Conservation (phyloP, 768 basidiomycete species). For the Leccinum subtestaceum region DNA sequence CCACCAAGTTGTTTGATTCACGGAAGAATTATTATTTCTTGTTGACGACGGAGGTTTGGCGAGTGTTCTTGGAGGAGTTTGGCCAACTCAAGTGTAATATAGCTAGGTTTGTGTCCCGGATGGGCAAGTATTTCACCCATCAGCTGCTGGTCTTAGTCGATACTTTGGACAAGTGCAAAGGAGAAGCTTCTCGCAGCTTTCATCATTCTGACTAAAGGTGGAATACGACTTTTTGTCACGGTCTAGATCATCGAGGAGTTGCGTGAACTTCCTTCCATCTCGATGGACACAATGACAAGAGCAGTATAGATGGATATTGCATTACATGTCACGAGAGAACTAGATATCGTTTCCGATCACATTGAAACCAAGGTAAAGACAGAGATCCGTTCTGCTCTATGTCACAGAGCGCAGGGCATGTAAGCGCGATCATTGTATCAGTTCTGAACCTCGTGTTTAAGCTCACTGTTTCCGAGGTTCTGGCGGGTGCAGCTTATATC, state of each 20-base stretch:
- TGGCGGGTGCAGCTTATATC: constrained; percentile 23
- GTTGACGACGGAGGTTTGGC: constrained; percentile 10
- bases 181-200: constrained; percentile 9
- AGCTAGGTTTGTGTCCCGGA: neutral
- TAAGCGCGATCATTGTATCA: constrained; percentile 1
- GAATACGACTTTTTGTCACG: constrained; percentile 15
- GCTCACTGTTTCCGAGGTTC: constrained; percentile 14
- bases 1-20: constrained; percentile 5
- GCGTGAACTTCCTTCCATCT: constrained; percentile 1
- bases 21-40: constrained; percentile 5
- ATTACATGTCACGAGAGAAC: constrained; percentile 12
- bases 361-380: neutral
- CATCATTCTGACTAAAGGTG: neutral
- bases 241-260: constrained; percentile 11
- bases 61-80: neutral
- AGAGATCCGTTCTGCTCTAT: constrained; percentile 7
- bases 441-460: neutral
- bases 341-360: constrained; percentile 5
- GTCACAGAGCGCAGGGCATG: constrained; percentile 20
- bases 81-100: neutral
- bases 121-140: neutral
- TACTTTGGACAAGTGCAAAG: constrained; percentile 20
- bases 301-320: constrained; percentile 11
- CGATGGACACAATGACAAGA: constrained; percentile 7
- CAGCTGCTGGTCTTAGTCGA: constrained; percentile 15